These are phyloP conservation scores for Quambalaria eucalypti DNA, from an alignment of 1,284 basidiomycete species.

Conservation along the genomic window DNA sequence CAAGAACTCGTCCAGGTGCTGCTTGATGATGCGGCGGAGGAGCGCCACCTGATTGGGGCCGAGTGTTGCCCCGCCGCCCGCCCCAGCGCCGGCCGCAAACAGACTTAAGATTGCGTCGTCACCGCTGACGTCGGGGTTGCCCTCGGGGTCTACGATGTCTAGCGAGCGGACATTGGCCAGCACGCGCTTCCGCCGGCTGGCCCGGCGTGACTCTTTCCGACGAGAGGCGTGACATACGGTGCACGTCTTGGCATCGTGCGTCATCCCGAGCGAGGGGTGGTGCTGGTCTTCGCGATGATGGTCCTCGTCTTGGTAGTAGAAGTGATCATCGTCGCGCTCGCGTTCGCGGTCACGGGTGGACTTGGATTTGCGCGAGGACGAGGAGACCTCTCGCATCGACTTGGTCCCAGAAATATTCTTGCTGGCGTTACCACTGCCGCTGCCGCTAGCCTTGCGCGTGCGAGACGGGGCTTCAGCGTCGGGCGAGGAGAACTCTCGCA, in stretches of 20 bases:
- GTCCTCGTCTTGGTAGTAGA: too few species aligned
- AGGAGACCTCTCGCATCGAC: too few species aligned
- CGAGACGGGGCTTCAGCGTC: not conserved
- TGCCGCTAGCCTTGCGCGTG: too few species aligned
- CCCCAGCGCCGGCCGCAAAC: not conserved
- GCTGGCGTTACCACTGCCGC: too few species aligned
- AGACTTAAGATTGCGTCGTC: not conserved
- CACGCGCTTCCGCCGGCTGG: constrained; percentile 10
- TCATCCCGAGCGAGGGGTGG: not conserved
- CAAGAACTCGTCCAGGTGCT: constrained; percentile 41
- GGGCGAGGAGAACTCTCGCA: not conserved
- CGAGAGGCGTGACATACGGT: constrained; percentile 13
- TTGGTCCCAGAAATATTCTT: too few species aligned
- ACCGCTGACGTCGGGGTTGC: not conserved
- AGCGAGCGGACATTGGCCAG: constrained; percentile 8
- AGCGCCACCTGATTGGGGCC: constrained; percentile 7
- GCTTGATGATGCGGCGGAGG: constrained; percentile 13
- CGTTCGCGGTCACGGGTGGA: not conserved
- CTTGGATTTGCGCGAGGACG: too few species aligned
- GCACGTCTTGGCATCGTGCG: constrained; percentile 14
- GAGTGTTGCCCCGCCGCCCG: not conserved
- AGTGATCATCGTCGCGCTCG: too few species aligned
- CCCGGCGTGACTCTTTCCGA: constrained; percentile 11
- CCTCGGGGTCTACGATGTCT: constrained; percentile 15
- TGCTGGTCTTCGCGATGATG: not conserved